Conservation (phyloP, 176 grass and related monocot genomes). For the Cenchrus americanus region DNA sequence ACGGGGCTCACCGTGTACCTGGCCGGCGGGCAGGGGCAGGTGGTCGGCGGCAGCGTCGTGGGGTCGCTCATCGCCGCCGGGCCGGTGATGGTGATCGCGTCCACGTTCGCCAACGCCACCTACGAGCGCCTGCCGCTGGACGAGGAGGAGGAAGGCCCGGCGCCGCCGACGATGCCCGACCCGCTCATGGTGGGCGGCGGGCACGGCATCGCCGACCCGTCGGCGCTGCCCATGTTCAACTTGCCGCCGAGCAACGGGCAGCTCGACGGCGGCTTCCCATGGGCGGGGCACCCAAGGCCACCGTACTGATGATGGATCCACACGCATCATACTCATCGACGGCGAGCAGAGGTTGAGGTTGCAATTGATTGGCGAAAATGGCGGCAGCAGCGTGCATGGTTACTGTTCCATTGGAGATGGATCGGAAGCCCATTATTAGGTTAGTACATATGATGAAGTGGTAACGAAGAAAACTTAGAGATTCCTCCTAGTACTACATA, state of each 20-base stretch:
- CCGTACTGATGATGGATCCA: constrained; percentile 64
- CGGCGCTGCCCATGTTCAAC: constrained; percentile 70
- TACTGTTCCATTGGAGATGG: constrained; percentile 68
- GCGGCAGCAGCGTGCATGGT: constrained; percentile 28
- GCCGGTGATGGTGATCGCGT: constrained; percentile 94
- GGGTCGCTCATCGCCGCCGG: constrained; percentile 77
- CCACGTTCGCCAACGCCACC: constrained; percentile 92
- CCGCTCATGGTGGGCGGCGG: constrained; percentile 57
- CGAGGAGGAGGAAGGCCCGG: constrained; percentile 63
- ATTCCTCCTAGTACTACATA: not conserved
- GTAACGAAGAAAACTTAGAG: constrained; percentile 8
- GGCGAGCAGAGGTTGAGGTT: not conserved
- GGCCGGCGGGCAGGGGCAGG: constrained; percentile 86
- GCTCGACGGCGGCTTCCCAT: constrained; percentile 62
- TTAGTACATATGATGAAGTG: constrained; percentile 65
- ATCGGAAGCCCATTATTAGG: constrained; percentile 46
- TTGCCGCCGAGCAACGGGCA: constrained; percentile 61
- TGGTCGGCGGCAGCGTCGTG: constrained; percentile 86
- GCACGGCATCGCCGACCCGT: constrained; percentile 71
- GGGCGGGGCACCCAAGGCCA: constrained; percentile 45
- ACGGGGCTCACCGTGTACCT: constrained; percentile 94
- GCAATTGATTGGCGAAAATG: not conserved
- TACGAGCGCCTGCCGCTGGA: constrained; percentile 89
- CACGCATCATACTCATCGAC: not conserved
- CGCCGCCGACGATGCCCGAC: constrained; percentile 42